Percentiles rank a stretch among this genome's conserved stretches.
Evolutionary conservation across 208 protist genomes (phyloP).

Genomic region (Porcisia hertigi): DNA sequence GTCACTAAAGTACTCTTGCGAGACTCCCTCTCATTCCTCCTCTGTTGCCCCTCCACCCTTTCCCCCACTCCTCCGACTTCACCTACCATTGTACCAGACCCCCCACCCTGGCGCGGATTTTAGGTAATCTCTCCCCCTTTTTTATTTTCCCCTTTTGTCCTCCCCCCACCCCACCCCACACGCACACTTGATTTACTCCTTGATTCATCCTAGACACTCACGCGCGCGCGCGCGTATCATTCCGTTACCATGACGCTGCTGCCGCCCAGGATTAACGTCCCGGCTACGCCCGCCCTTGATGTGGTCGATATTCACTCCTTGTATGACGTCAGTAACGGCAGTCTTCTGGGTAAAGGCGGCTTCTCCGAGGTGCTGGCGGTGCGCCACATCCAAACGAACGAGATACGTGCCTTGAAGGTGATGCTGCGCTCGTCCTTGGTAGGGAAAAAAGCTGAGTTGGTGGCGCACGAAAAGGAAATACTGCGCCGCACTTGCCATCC

Average conservation of each 20-base stretch:
- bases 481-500: slow-evolving; percentile 77
- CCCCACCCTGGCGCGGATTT: too few species aligned
- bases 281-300: slow-evolving; percentile 71
- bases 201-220: background rate
- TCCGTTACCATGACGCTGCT: slow-evolving; percentile 4
- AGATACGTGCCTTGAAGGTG: slow-evolving; percentile 78
- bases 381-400: slow-evolving; percentile 57
- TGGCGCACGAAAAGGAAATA: slow-evolving; percentile 88
- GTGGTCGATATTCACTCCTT: slow-evolving; percentile 56
- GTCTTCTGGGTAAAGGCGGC: slow-evolving; percentile 72
- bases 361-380: slow-evolving; percentile 81
- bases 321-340: slow-evolving; percentile 66
- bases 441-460: slow-evolving; percentile 83
- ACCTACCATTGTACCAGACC: too few species aligned
- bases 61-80: too few species aligned
- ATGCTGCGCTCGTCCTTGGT: slow-evolving; percentile 60
- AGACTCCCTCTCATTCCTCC: too few species aligned
- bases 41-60: too few species aligned
- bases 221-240: background rate
- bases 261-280: slow-evolving; percentile 54
- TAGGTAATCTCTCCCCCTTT: background rate
- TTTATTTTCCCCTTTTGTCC: background rate
- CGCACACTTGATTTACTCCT: background rate
- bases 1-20: too few species aligned
- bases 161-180: background rate